Percentiles rank a stretch among this genome's conserved stretches.
Conservation (phyloP, 306 rosid genomes). For the Malus asiatica region DNA sequence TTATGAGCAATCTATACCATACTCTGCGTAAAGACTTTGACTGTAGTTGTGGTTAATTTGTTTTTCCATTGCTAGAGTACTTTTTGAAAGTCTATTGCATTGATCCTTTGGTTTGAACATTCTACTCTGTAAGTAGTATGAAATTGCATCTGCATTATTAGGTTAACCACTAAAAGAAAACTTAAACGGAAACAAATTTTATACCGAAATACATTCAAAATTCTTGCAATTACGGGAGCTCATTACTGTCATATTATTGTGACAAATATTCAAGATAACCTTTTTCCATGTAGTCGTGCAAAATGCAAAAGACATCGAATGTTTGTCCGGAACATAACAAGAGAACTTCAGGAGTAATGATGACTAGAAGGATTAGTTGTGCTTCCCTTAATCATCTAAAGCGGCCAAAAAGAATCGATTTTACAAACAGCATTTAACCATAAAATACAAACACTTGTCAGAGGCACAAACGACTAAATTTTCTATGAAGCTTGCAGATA, state of each 20-base stretch:
- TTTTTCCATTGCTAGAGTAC: neutral
- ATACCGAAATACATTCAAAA: neutral
- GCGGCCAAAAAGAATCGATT: neutral
- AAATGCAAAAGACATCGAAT: neutral
- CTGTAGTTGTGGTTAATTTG: neutral
- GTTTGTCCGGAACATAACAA: neutral
- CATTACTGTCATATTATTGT: neutral
- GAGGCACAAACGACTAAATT: neutral
- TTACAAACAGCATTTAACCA: neutral
- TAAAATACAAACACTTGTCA: neutral
- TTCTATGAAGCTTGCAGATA: neutral
- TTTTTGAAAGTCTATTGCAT: neutral
- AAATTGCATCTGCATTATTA: neutral
- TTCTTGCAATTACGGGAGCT: neutral
- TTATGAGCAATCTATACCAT: too few species aligned
- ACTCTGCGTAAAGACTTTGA: neutral
- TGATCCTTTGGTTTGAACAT: neutral
- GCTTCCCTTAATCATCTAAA: neutral
- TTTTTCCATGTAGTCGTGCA: neutral
- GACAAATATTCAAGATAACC: neutral
- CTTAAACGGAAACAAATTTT: neutral
- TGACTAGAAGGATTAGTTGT: neutral
- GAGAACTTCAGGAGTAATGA: neutral
- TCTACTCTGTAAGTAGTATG: neutral
- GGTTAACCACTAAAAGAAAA: neutral